Conservation (phyloP, 2,329 filamentous ascomycete genomes). For the Colletotrichum gloeosporioides region DNA sequence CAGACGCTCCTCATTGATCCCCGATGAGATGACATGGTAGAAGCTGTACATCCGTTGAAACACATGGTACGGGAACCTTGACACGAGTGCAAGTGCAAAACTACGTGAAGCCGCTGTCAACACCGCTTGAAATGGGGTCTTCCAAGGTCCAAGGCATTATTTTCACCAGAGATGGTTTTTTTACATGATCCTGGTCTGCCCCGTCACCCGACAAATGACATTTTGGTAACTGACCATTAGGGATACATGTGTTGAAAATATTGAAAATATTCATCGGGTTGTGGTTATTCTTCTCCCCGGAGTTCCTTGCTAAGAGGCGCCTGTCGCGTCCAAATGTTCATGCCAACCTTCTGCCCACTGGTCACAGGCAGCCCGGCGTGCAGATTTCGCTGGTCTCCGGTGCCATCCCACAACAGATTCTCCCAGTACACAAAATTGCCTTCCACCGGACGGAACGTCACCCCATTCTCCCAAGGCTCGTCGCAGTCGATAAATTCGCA, state of each 20-base stretch:
- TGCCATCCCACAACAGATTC: constrained; percentile 44
- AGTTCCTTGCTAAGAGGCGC: constrained; percentile 39
- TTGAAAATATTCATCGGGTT: background rate
- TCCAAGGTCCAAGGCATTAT: background rate
- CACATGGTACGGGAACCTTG: background rate
- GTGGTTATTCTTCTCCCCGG: constrained; percentile 29
- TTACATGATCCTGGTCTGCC: too few species aligned
- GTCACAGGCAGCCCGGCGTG: constrained; percentile 53
- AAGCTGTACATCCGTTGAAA: background rate
- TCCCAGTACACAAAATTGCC: constrained; percentile 57
- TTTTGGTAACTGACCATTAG: background rate
- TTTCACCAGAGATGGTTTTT: background rate
- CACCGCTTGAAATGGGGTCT: background rate
- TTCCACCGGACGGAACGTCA: constrained; percentile 52
- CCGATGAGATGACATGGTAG: background rate
- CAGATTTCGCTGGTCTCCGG: constrained; percentile 47
- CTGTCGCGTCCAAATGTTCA: constrained; percentile 59
- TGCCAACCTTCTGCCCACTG: constrained; percentile 52
- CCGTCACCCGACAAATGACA: background rate
- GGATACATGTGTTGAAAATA: background rate
- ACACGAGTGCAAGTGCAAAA: background rate
- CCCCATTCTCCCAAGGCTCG: constrained; percentile 48
- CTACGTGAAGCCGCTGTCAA: background rate
- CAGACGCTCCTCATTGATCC: background rate
- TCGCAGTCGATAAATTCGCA: constrained; percentile 52